Evolutionary conservation across 1,139 yeast species (phyloP).

Genomic region (Meyerozyma sp.): DNA sequence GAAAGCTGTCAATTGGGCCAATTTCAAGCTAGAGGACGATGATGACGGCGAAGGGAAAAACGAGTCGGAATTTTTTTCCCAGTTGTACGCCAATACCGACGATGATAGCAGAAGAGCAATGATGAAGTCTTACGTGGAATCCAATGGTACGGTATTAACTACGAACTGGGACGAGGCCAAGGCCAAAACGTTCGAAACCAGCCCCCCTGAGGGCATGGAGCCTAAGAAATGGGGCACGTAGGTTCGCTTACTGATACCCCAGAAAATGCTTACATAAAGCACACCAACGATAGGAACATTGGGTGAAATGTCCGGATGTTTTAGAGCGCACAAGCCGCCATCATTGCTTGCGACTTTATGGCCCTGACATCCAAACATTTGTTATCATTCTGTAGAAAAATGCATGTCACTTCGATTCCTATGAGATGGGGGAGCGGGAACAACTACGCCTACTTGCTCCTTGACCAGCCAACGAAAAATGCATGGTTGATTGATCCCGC

Average conservation of each 20-base stretch:
- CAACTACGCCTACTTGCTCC: constrained; percentile 77
- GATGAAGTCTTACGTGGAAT: constrained; percentile 94
- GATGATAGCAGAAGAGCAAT: constrained; percentile 89
- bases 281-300: neutral
- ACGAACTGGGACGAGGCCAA: constrained; percentile 94
- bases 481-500: constrained; percentile 95
- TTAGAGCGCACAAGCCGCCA: too few relatives aligned
- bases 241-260: neutral
- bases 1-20: constrained; percentile 67
- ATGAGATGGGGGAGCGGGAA: constrained; percentile 97
- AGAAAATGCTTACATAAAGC: neutral
- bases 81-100: constrained; percentile 73
- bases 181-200: constrained; percentile 57
- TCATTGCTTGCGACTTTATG: neutral
- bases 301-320: too few relatives aligned
- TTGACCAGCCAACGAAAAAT: constrained; percentile 60
- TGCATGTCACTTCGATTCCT: constrained; percentile 79
- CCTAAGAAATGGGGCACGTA: constrained; percentile 34
- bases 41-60: constrained; percentile 43
- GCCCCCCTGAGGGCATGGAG: constrained; percentile 73
- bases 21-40: constrained; percentile 49
- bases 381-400: constrained; percentile 32
- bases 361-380: neutral
- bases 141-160: constrained; percentile 89
- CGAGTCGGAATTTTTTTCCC: constrained; percentile 65